Percentiles rank a stretch among this genome's conserved stretches.
Conservation (phyloP, 2,329 filamentous ascomycete genomes). For the Fusarium abutilonis region DNA sequence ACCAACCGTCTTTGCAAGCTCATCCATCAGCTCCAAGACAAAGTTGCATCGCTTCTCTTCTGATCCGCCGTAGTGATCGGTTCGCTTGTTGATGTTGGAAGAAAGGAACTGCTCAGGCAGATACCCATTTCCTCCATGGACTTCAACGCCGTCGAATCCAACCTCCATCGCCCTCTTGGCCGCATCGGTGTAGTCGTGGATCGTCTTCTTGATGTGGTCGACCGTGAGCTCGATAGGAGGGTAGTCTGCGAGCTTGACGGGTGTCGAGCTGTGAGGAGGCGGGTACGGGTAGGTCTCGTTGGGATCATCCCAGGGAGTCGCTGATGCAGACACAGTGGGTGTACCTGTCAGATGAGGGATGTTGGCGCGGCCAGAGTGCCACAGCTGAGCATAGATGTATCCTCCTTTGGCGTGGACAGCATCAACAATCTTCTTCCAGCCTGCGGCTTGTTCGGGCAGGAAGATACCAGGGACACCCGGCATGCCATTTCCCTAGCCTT, state of each 20-base stretch:
- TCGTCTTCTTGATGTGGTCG: conserved; percentile 53
- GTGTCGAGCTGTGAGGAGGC: conserved; percentile 48
- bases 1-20: conserved; percentile 55
- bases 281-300: conserved; percentile 54
- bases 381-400: conserved; percentile 71
- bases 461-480: conserved; percentile 68
- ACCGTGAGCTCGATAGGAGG: conserved; percentile 50
- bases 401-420: conserved; percentile 70
- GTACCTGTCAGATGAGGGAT: conserved; percentile 52
- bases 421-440: conserved; percentile 68
- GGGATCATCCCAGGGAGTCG: conserved; percentile 57
- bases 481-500: conserved; percentile 45
- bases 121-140: conserved; percentile 55
- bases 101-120: conserved; percentile 54
- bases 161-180: conserved; percentile 60
- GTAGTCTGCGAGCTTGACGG: conserved; percentile 51
- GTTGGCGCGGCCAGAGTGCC: conserved; percentile 54
- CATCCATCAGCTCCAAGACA: conserved; percentile 63
- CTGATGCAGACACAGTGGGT: conserved; percentile 52
- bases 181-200: conserved; percentile 46
- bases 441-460: conserved; percentile 61
- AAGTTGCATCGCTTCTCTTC: conserved; percentile 57
- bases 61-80: conserved; percentile 50
- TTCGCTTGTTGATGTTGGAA: conserved; percentile 51
- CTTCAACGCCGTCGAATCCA: conserved; percentile 60